Evolutionary conservation across 2,329 filamentous ascomycete species (phyloP).

Genomic region (Leptographium wingfieldii): DNA sequence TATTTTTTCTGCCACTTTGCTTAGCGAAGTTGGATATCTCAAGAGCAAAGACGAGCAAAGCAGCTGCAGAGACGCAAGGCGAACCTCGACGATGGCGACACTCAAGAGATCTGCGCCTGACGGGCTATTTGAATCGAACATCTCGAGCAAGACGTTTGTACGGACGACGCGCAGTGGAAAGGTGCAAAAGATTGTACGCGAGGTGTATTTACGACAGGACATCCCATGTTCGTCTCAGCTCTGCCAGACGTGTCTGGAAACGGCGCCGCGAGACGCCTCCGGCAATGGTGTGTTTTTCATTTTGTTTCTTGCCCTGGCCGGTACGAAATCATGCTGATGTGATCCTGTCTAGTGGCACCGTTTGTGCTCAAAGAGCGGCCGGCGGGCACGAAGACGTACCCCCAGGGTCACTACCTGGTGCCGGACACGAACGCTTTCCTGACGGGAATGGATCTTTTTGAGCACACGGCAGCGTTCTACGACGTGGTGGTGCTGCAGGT

Average conservation of each 20-base stretch:
- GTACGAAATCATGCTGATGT: neutral
- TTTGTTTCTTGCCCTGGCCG: neutral
- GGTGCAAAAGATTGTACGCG: slow-evolving; percentile 96
- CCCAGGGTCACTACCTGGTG: slow-evolving; percentile 82
- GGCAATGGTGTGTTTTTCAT: slow-evolving; percentile 46
- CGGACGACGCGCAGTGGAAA: slow-evolving; percentile 91
- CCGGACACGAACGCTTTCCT: slow-evolving; percentile 94
- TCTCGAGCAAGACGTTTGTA: slow-evolving; percentile 93
- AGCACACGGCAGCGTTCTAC: slow-evolving; percentile 81
- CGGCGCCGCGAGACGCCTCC: slow-evolving; percentile 66
- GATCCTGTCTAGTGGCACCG: slow-evolving; percentile 45
- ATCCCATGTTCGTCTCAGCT: slow-evolving; percentile 93
- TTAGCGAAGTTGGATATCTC: neutral
- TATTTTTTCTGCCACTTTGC: neutral
- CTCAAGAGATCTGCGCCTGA: slow-evolving; percentile 45
- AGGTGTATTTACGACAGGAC: slow-evolving; percentile 90
- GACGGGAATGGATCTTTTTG: slow-evolving; percentile 93
- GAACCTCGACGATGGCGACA: slow-evolving; percentile 41
- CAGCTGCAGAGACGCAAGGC: neutral
- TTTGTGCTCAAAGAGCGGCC: slow-evolving; percentile 86
- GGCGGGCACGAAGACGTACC: slow-evolving; percentile 68
- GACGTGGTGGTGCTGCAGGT: slow-evolving; percentile 96
- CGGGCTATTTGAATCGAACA: slow-evolving; percentile 51
- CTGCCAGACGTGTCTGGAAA: slow-evolving; percentile 62
- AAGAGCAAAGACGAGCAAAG: neutral